Evolutionary conservation across 257 asterid species (phyloP), one percentile per base, ranked within the genome.

Genomic region (Plantago elongata): DNA sequence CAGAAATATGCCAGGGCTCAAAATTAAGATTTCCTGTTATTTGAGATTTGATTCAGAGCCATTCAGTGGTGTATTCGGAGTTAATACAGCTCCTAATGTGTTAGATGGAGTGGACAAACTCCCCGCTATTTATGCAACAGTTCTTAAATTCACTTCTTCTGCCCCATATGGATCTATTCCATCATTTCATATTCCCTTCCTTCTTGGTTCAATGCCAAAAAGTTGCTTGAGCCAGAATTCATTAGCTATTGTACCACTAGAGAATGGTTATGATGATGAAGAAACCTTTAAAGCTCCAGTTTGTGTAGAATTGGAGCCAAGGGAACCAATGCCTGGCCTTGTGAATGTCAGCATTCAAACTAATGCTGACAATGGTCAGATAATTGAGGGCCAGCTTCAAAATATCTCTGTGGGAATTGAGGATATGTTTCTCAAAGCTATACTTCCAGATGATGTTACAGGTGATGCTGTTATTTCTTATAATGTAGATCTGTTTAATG

Each of bases 341-440:
- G 72, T 92, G 68, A 87, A 92, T 45, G 86, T 86, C 59, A 74
- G 52, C 65, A 71, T 92, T 57, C 95, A 89, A 82, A 57, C 95
- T 60, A 89, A 92, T 75, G 76, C 95, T 42, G 95, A 78, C 61
- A 76, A 84, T 64, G 90, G 95, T 51, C 87, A 81, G 75, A 74
- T 92, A 64, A 81, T 88, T 62, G 69, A 45, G 42, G 97, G 97
- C 50, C 90, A 81, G 77, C 95, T 92, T 75, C 85, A 72, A 15
- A 78, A 84, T 74, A 68, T 92, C 65, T 80, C 80, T 37, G 87
- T 86, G 52, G 98, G 98, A 57, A 92, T 92, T 10, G 98, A 92
- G 76, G 98, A 92, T 74, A 92, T 92, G 97, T 92, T 92, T 76
- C 90, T 81, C 45, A 84, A 76, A 78, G 87, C 90, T 62, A 72